Evolutionary conservation across 495 filamentous ascomycete genomes (phyloP).

Genomic region (Staphylotrichum longicolle): DNA sequence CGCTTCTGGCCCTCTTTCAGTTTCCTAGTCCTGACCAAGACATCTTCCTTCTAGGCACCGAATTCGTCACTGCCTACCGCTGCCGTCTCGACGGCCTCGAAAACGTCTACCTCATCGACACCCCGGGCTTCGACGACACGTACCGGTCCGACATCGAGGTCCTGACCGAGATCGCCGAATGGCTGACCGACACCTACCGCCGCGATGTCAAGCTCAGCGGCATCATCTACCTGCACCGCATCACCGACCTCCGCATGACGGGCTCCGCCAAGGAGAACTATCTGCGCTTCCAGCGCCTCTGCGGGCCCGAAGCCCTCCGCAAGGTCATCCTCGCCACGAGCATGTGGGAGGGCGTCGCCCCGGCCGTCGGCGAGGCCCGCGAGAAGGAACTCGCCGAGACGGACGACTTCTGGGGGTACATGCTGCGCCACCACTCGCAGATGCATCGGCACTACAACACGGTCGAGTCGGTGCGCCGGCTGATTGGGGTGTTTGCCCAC

Average conservation of each 20-base stretch:
- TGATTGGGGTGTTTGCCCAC: too few species aligned
- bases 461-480: too few species aligned
- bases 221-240: constrained; percentile 48
- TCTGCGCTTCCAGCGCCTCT: constrained; percentile 43
- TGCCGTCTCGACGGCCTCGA: background rate
- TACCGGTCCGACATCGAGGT: constrained; percentile 37
- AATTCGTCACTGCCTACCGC: too few species aligned
- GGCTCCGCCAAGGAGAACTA: constrained; percentile 42
- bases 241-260: constrained; percentile 38
- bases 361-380: too few species aligned
- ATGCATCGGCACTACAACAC: too few species aligned
- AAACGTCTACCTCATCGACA: constrained; percentile 35
- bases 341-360: constrained; percentile 31
- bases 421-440: too few species aligned
- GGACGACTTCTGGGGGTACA: too few species aligned
- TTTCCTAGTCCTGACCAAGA: too few species aligned
- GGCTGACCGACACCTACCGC: constrained; percentile 22
- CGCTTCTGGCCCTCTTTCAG: too few species aligned
- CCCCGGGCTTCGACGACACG: constrained; percentile 45
- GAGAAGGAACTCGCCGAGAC: too few species aligned
- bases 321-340: constrained; percentile 44
- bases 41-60: too few species aligned
- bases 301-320: constrained; percentile 36
- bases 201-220: constrained; percentile 23
- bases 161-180: constrained; percentile 34